Evolutionary conservation across 352 stramenopile species (phyloP), one percentile per base, ranked within the genome.

Genomic region (Globisporangium yorkense): DNA sequence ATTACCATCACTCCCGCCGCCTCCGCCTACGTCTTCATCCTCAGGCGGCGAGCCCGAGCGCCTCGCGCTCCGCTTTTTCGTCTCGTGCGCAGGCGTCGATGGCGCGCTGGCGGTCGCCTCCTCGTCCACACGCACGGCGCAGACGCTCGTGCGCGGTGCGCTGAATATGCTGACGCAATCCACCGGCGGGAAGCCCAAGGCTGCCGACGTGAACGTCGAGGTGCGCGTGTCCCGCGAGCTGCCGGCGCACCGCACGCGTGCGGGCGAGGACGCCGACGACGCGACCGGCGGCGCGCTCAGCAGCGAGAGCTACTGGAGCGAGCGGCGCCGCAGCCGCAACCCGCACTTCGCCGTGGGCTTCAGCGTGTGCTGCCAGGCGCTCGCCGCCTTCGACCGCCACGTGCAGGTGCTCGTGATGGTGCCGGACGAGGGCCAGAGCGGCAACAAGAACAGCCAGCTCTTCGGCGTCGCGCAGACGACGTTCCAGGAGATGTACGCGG

Each of bases 331-430:
- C 55, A 87, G 73, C 37, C 75, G 73, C 31, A 80, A 80, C 57
- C 80, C 83, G 27, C 67, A 68, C 15, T 90, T 92, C 59, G 77
- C 78, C 1, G 77, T 92, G 29, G 83, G 83, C 31, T 89, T 89
- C 29, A 72, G 67, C 53, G 58, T 90, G 5, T 51, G 54, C 13
- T 92, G 83, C 58, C 74, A 80, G 51, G 58, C 70, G 21, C 61
- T 68, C 2, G 63, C 68, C 18, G 63, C 70, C 35, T 82, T 65
- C 48, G 78, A 92, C 39, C 80, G 83, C 21, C 83, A 89, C 35
- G 68, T 92, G 9, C 75, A 88, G 62, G 74, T 92, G 55, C 73
- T 87, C 62, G 68, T 92, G 3, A 89, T 90, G 74, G 83, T 92
- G 47, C 80, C 80, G 5, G 83, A 92, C 35, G 83, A 92, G 61